These are phyloP conservation scores for Angomonas deanei DNA, from an alignment of 208 protist genomes.

Conservation along the genomic window DNA sequence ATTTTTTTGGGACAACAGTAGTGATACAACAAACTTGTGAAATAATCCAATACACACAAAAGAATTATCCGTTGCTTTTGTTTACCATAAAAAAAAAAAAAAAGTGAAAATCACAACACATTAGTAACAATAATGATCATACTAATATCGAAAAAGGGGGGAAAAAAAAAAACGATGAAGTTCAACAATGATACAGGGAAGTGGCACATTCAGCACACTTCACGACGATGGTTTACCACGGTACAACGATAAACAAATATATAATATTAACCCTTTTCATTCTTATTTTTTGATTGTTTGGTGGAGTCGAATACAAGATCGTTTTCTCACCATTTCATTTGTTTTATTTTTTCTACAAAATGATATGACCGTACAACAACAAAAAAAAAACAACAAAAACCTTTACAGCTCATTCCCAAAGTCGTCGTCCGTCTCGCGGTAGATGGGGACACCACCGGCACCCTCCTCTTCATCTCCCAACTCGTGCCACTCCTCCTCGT, in stretches of 20 bases:
- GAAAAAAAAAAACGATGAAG: too few species aligned
- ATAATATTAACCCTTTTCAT: too few species aligned
- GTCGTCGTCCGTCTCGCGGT: neutral
- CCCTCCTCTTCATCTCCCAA: neutral
- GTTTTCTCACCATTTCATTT: too few species aligned
- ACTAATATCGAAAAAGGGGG: too few species aligned
- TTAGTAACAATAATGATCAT: too few species aligned
- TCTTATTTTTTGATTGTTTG: too few species aligned
- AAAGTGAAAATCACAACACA: too few species aligned
- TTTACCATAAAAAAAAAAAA: conserved; percentile 12
- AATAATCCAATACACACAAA: conserved; percentile 1
- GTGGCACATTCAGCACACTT: too few species aligned
- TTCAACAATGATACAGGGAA: too few species aligned
- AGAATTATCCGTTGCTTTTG: neutral
- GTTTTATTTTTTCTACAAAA: neutral
- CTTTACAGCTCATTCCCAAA: neutral
- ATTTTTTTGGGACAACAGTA: neutral
- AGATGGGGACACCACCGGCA: conserved; percentile 4
- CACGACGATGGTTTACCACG: too few species aligned
- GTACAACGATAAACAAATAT: too few species aligned
- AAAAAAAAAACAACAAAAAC: conserved; percentile 2
- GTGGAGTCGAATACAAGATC: too few species aligned
- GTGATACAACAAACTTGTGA: conserved; percentile 4
- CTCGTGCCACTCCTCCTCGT: conserved; percentile 4
- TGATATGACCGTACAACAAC: neutral